Evolutionary conservation across 768 basidiomycete species (phyloP).

Genomic region (Naganishia vishniacii): DNA sequence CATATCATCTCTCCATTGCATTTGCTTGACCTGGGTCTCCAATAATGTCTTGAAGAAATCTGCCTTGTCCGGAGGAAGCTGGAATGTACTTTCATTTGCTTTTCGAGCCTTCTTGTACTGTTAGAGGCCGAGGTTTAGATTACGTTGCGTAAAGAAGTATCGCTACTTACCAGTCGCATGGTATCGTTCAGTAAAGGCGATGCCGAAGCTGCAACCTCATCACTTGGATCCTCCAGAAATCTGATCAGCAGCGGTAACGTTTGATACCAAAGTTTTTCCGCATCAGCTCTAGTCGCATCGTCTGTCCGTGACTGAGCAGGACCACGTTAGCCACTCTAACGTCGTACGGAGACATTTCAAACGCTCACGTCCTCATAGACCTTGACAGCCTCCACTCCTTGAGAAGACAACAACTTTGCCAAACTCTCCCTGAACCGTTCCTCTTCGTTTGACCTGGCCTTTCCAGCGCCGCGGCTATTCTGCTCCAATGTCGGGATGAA

Average conservation of each 20-base stretch:
- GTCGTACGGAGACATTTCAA: not conserved
- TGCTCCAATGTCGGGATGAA: conserved; percentile 75
- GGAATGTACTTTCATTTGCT: conserved; percentile 56
- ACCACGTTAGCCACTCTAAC: not conserved
- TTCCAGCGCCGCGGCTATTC: conserved; percentile 64
- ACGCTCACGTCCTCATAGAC: conserved; percentile 67
- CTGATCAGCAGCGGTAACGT: conserved; percentile 74
- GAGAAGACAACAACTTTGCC: conserved; percentile 71
- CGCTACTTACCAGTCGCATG: conserved; percentile 62
- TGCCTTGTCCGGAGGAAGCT: conserved; percentile 61
- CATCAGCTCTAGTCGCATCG: conserved; percentile 58
- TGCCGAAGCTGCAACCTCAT: conserved; percentile 79
- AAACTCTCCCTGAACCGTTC: conserved; percentile 76
- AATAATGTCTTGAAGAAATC: conserved; percentile 74
- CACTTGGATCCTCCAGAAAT: conserved; percentile 83
- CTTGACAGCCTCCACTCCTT: conserved; percentile 76
- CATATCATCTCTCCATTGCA: conserved; percentile 68
- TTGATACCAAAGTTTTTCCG: conserved; percentile 60
- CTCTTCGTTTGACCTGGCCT: conserved; percentile 74
- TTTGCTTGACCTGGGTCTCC: conserved; percentile 71
- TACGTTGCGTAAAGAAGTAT: not conserved
- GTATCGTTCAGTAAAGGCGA: conserved; percentile 73
- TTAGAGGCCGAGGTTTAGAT: not conserved
- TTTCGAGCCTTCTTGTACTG: conserved; percentile 69
- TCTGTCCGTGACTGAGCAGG: conserved; percentile 28